These are phyloP conservation scores for Kodamaea plutei DNA, from an alignment of 1,139 yeast species.

Conservation along the genomic window DNA sequence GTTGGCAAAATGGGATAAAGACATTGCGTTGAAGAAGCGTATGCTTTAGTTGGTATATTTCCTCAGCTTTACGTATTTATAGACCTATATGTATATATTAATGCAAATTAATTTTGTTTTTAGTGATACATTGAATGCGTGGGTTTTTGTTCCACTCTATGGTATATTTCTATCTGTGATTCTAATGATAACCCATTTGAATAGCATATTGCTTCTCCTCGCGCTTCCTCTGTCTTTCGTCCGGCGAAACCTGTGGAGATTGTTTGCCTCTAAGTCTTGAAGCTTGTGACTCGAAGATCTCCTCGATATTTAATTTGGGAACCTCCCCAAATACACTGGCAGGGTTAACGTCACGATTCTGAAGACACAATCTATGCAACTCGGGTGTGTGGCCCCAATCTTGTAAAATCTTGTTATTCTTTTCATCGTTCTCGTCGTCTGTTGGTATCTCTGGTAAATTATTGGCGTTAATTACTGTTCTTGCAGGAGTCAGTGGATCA, in stretches of 20 bases:
- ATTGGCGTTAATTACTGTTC: constrained; percentile 13
- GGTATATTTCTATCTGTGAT: too few relatives aligned
- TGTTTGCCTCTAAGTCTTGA: constrained; percentile 51
- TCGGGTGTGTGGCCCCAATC: constrained; percentile 76
- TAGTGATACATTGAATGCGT: too few relatives aligned
- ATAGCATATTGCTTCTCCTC: constrained; percentile 46
- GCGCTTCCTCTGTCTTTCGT: constrained; percentile 30
- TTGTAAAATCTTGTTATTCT: constrained; percentile 39
- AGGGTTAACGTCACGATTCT: constrained; percentile 67
- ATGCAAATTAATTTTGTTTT: too few relatives aligned
- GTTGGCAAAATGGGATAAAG: constrained; percentile 66
- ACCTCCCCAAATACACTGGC: constrained; percentile 73
- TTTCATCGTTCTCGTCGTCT: constrained; percentile 56
- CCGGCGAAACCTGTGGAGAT: constrained; percentile 42
- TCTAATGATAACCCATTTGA: constrained; percentile 57
- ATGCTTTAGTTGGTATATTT: background rate
- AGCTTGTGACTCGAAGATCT: constrained; percentile 55
- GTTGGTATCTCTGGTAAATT: constrained; percentile 46
- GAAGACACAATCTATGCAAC: constrained; percentile 45
- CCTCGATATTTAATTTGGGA: constrained; percentile 63
- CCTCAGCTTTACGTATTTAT: too few relatives aligned
- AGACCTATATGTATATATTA: too few relatives aligned
- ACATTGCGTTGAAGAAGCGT: constrained; percentile 48
- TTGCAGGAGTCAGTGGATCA: constrained; percentile 5
- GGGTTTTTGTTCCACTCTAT: too few relatives aligned